Base-by-base conservation (phyloP, 2,329 filamentous ascomycete species). In the Pseudopyricularia javanii region DNA sequence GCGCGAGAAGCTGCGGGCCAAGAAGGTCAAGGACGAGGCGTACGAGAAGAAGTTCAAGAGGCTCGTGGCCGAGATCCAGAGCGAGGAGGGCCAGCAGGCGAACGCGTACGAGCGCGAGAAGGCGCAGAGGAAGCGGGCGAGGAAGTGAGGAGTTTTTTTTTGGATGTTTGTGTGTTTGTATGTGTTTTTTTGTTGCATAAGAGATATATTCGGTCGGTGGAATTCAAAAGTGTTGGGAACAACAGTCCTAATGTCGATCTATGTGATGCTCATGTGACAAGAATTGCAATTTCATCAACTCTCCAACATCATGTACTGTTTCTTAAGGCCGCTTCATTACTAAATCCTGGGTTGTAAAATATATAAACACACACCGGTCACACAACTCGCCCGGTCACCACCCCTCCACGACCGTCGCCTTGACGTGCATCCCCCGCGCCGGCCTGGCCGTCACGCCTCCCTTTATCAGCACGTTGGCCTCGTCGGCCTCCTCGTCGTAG, bases 1-100 rank as follows among this genome's bases (percentile, higher is more conserved):
- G 33, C 78, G 91, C 60, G 91, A 96, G 78, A 87, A 88, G 69
- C 75, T 98, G 62, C 80, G 82, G 62, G 78, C 94, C 74, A 97
- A 97, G 83, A 95, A 91, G 78, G 87, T 88, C 72, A 85, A 82
- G 72, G 93, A 97, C 74, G 82, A 80, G 54, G 90, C 88, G 59
- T 97, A 98, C 75, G 91, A 97, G 75, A 88, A 87, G 76, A 97
- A 97, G 78, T 95, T 91, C 74, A 88, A 86, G 76, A 81, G 86
- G 59, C 75, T 98, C 56, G 82, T 97, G 60, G 88, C 91, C 9
- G 91, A 96, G 77, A 96, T 98, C 62, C 91, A 98, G 72, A 88
- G 86, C 59, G 86, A 95, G 71, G 93, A 96, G 68, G 91, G 91
- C 1, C 74, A 78, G 54, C 91, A 93, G 68, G 78, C 82, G 45